Evolutionary conservation across 202 grass and related monocot genomes (phyloP), one percentile per base, ranked within the genome.

Genomic region (Elaeis oleifera): DNA sequence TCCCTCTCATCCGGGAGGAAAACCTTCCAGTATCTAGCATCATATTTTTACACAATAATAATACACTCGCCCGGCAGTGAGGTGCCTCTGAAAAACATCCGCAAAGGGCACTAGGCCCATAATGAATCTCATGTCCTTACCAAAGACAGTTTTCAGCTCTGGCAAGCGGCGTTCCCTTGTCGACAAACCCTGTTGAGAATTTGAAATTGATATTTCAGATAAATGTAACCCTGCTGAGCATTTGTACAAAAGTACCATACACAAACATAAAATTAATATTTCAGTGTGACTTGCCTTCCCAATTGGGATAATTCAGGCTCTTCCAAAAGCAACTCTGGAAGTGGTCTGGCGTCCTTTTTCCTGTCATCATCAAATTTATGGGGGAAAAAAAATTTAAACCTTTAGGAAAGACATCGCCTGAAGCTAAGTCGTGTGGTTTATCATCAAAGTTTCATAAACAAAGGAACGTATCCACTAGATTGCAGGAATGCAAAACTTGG

Each of bases 261-360:
- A n/a, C 58, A 63, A 31, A 51, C 4, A 68, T 65, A 3, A 21
- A 56, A 56, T 68, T 32, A 39, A 58, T 5, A 67, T 51, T 60
- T 52, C 51, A 59, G 18, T 18, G 55, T 18, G 36, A 51, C 77
- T 77, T 75, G 64, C 94, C 88, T 92, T 50, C 74, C 85, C 29
- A 84, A 32, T 13, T 89, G 77, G 17, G 80, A 76, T 63, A 97
- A 73, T 71, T 92, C 88, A 24, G 82, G 77, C 49, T 97, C 94
- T 79, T 78, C 71, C 55, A 92, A 75, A 70, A 97, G 81, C 74
- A 97, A 81, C 65, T 85, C 79, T 91, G 84, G 73, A 64, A 97
- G 74, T 63, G 49, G 27, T 73, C 70, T 73, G 1, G 50, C 54
- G 29, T 76, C 76, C 18, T 67, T 76, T 53, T 64, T 72, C 51